Base-by-base conservation (phyloP, 2,329 filamentous ascomycete species). In the Penicillium sumatraense region DNA sequence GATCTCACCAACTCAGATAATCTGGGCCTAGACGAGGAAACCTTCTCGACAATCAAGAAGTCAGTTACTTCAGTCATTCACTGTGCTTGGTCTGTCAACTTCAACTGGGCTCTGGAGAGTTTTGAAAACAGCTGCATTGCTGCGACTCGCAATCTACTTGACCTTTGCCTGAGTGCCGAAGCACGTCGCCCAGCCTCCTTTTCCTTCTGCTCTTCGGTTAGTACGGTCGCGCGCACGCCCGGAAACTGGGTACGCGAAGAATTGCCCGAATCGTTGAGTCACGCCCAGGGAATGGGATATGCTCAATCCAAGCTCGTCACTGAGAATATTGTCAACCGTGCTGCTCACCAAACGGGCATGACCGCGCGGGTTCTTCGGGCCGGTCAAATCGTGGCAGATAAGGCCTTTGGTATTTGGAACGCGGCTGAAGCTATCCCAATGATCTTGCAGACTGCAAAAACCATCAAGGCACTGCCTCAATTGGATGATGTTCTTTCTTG, bases 81-180 rank as follows among this genome's bases (percentile, higher is more conserved):
- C 66, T 77, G 85, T 7, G 85, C 85, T 18, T 88, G 86, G 86
- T 78, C 81, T 2, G 86, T 88, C 16, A 88, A 88, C 69, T 88
- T 88, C 73, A 81, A 80, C 23, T 74, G 85, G 50, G 78, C 80
- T 3, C 73, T 88, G 1, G 71, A 70, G 35, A 83, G 80, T 56
- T 88, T 88, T 61, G 78, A 78, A 45, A 75, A 76, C 35, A 79
- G 83, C 57, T 80, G 81, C 59, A 80, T 87, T 27, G 71, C 74
- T 3, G 80, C 77, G 24, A 70, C 83, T 10, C 71, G 70, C 9
- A 78, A 85, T 57, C 61, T 74, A 11, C 69, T 77, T 36, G 63
- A 72, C 48, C 63, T 78, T 13, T 75, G 71, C 42, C 68, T 78
- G 0, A 65, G 63, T 36, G 60, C 69, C 2, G 60, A 67, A 20